Base-by-base conservation (phyloP, 306 rosid species). In the Inga laurina region DNA sequence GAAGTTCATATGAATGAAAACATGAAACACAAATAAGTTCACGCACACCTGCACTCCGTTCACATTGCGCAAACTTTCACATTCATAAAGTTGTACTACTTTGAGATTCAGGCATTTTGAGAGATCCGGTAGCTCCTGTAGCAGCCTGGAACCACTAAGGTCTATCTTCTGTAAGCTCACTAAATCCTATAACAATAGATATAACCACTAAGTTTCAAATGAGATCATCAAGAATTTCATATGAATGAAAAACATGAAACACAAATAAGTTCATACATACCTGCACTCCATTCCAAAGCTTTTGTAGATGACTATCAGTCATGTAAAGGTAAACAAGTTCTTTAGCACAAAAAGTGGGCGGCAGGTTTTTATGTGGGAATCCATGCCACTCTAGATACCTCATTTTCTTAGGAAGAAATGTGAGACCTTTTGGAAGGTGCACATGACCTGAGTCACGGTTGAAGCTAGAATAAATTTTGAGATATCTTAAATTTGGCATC, bases 111-210 rank as follows among this genome's bases (percentile, higher is more conserved):
- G 54, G 22, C 79, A 65, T 14, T 52, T 41, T 0, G 85, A 81
- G 46, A 81, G 77, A 76, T 85, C 34, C 3, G 88, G 85, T 1
- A 85, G 51, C 75, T 81, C 70, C 10, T 13, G 72, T 54, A 85
- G 34, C 7, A 44, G 10, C 5, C 0, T 30, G 41, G 74, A 70
- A 41, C 10, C 10, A 0, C 4, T 21, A n/a, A 70, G 32, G 10
- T 70, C 10, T n/a, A 70, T 70, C 34, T 10, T 2, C n/a, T 70
- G n/a, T 43, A 70, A 43, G 22, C 22, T 41, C 9, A 21, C 75
- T 21, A 70, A 46, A 43, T 70, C 52, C 75, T 70, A 7, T 66
- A 7, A 32, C n/a, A 66, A 3, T 7, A 15, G 5, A 15, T n/a
- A 32, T 13, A 9, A 3, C 4, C 4, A 70, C 30, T 27, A 27